These are phyloP conservation scores for Phaeosphaeriaceae sp. DNA, from an alignment of 2,329 filamentous ascomycete genomes.

Conservation along the genomic window DNA sequence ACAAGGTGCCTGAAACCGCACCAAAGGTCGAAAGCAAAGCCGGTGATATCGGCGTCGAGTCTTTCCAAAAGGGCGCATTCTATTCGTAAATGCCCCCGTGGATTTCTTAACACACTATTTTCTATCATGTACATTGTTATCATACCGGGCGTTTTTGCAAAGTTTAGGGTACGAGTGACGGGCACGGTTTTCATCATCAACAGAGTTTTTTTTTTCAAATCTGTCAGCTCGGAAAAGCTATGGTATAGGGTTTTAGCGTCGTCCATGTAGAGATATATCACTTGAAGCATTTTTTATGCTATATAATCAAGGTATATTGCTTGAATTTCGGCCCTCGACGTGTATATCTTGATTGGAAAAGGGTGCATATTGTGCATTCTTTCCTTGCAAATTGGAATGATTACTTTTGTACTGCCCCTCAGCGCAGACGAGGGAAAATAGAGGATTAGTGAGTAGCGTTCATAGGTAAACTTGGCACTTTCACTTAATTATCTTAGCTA, in stretches of 20 bases:
- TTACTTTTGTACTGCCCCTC: too few species aligned
- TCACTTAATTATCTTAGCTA: too few species aligned
- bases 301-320: neutral
- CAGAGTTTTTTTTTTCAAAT: slow-evolving; percentile 15
- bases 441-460: too few species aligned
- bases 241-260: slow-evolving; percentile 17
- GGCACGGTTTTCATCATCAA: neutral
- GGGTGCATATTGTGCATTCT: too few species aligned
- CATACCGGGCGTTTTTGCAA: slow-evolving; percentile 4
- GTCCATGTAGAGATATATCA: slow-evolving; percentile 1
- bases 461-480: too few species aligned
- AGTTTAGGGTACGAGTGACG: neutral
- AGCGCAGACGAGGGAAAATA: too few species aligned
- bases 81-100: slow-evolving; percentile 58
- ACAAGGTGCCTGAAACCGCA: slow-evolving; percentile 50
- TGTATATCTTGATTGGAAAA: too few species aligned
- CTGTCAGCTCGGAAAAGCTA: slow-evolving; percentile 32
- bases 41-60: slow-evolving; percentile 70
- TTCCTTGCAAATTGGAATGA: too few species aligned
- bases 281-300: neutral
- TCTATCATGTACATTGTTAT: slow-evolving; percentile 18
- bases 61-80: slow-evolving; percentile 74
- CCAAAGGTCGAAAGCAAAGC: slow-evolving; percentile 64
- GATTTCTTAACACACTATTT: slow-evolving; percentile 1
- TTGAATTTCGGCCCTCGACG: neutral